A percentile compares a stretch with the other conserved stretches of the same genome.
phyloP scores from a whole-genome alignment of 2,329 filamentous ascomycete species.

The Colletotrichum eleusines region DNA sequence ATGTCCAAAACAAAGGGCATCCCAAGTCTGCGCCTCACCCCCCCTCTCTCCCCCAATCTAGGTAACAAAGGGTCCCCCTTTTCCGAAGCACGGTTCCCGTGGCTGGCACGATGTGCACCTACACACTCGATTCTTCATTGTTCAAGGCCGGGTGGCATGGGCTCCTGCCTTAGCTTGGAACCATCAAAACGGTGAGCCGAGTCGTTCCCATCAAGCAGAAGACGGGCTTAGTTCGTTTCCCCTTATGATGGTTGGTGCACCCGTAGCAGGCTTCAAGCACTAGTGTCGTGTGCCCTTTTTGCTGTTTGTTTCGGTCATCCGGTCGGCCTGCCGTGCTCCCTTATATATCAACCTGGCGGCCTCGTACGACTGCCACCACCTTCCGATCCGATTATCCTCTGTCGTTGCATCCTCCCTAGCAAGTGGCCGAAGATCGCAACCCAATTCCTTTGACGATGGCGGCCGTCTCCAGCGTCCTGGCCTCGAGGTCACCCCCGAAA shows the following conservation, averaged over 20 bases:
- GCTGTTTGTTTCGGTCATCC: background rate
- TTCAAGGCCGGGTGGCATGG: constrained; percentile 10
- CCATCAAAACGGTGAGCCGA: constrained; percentile 18
- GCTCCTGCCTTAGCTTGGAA: constrained; percentile 17
- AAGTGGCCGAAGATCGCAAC: background rate
- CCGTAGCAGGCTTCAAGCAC: background rate
- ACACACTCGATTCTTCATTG: too few relatives aligned
- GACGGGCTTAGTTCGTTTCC: background rate
- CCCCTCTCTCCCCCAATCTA: too few relatives aligned
- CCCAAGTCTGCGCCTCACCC: background rate
- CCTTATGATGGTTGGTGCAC: background rate
- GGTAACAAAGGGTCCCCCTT: too few relatives aligned
- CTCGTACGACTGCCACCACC: background rate
- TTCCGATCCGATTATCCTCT: background rate
- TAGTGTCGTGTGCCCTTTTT: background rate
- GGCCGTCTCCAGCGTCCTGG: background rate
- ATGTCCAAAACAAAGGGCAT: background rate
- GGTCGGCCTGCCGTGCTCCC: background rate
- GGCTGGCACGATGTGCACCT: constrained; percentile 1
- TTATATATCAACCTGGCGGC: background rate
- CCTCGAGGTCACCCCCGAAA: constrained; percentile 21
- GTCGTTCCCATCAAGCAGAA: background rate
- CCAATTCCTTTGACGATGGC: constrained; percentile 1
- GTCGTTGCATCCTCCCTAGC: background rate
- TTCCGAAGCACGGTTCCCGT: constrained; percentile 22